Base-by-base conservation (phyloP, 1,139 yeast genomes). In the Meyerozyma guilliermondii region DNA sequence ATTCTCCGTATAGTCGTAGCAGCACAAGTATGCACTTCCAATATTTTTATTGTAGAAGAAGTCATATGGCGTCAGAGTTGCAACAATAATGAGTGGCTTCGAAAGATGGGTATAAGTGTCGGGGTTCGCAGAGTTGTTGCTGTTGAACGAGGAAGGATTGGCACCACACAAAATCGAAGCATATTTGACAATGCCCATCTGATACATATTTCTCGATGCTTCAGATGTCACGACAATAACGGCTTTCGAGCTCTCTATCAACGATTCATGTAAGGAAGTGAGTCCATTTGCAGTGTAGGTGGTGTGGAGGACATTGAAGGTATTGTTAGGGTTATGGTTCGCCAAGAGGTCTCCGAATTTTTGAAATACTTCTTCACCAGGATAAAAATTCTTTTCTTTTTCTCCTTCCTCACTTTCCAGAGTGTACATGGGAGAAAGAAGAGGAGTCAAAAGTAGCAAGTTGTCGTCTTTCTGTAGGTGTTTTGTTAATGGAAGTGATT, bases 261-360 rank as follows among this genome's bases (percentile, higher is more conserved):
- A 63, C 28, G 71, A 63, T 51, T 81, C 87, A 51, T 81, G 86
- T 40, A 78, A 60, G 10, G 73, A 65, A 11, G 83, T 78, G 33
- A 81, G 64, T 0, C 87, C 87, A 50, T 81, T 80, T 16, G 85
- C 84, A 0, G 86, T 80, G 51, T 81, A 81, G 1, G 82, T 74
- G 0, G 85, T 78, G 52, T 80, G 86, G 18, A 76, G 56, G 0
- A 80, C 80, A 49, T 75, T 76, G 47, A 74, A 80, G 2, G 63
- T 55, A 17, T 58, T 60, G 2, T 55, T 51, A n/a, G 46, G 46
- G 5, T 40, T 23, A 46, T 71, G 76, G 35, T 64, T 57, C 0
- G 78, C 60, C 30, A 76, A 51, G 37, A 60, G 46, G 23, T 65
- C 64, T 1, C 80, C 81, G 52, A 76, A 74, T 37, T 66, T 66